A percentile compares a stretch with the other conserved stretches of the same genome.
These are phyloP conservation scores for Glycyrrhiza uralensis DNA, from an alignment of 306 rosid species.

Conservation along the genomic window DNA sequence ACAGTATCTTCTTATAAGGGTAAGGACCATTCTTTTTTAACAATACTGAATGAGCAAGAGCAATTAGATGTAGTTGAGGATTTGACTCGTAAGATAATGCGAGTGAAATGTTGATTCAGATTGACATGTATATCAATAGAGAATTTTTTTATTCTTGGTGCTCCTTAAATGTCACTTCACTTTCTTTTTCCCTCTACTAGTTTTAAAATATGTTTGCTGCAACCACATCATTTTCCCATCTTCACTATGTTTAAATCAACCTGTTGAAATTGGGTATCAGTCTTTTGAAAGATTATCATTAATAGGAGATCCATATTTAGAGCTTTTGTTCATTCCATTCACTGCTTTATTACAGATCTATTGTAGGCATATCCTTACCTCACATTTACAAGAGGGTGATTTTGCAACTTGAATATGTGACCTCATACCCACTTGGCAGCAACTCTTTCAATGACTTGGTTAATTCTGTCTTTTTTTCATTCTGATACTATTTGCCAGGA, in stretches of 20 bases:
- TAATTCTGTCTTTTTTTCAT: too few species aligned
- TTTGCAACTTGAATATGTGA: too few species aligned
- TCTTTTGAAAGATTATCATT: neutral
- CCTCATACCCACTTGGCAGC: too few species aligned
- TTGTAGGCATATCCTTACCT: too few species aligned
- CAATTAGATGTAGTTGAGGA: neutral
- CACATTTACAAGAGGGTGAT: too few species aligned
- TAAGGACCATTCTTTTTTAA: slow-evolving; percentile 28
- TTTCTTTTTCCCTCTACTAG: neutral
- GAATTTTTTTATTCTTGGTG: neutral
- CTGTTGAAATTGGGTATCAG: neutral
- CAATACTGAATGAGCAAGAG: neutral
- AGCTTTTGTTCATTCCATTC: neutral
- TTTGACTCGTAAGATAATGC: neutral
- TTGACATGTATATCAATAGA: slow-evolving; percentile 6
- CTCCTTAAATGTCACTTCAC: neutral
- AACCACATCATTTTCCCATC: neutral
- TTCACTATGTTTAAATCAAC: neutral
- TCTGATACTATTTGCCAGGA: neutral
- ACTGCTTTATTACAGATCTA: neutral
- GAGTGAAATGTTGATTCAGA: neutral
- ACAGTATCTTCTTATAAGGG: slow-evolving; percentile 72
- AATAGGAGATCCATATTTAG: neutral
- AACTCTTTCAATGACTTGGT: too few species aligned
- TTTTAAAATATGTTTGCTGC: neutral